Evolutionary conservation across 2,329 filamentous ascomycete species (phyloP), one percentile per base, ranked within the genome.

Genomic region (Pseudogymnoascus sp.): DNA sequence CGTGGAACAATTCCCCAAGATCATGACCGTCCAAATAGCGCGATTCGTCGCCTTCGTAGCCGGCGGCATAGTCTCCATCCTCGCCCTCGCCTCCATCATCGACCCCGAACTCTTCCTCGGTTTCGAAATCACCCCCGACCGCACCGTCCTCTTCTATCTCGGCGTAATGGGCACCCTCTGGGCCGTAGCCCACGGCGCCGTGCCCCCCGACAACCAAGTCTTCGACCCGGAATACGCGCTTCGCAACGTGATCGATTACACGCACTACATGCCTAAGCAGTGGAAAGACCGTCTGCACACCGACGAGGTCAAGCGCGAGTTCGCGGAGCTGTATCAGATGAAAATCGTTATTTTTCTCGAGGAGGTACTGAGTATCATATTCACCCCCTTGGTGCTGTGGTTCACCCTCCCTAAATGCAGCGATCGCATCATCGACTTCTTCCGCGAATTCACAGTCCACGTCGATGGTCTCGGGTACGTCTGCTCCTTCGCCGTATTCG

Each of bases 401-500:
- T 88, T 90, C 72, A 93, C 90, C 65, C 81, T 97, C 36, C 91
- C 93, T 0, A 89, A 87, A 69, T 96, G 90, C 74, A 93, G 90
- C 73, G 93, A 97, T 68, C 90, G 93, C 64, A 88, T 99, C 66
- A 88, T 97, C 64, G 95, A 99, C 76, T 99, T 99, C 76, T 97
- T 99, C 79, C 88, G 95, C 40, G 95, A 99, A 73, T 97, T 97
- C 69, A 97, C 95, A 0, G 87, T 99, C 21, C 93, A 99, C 69
- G 93, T 99, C 14, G 95, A 99, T 72, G 95, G 95, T 0, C 83
- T 99, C 37, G 95, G 95, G 21, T 93, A 97, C 68, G 91, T 97
- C 9, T 99, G 95, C 75, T 97, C 93, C 1, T 97, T 97, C 77
- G 95, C 95, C 2, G 91, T 96, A 37, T 99, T 99, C 71, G 91